phyloP scores from a whole-genome alignment of 1,284 basidiomycete species.

The Rugosomyces carneus region DNA sequence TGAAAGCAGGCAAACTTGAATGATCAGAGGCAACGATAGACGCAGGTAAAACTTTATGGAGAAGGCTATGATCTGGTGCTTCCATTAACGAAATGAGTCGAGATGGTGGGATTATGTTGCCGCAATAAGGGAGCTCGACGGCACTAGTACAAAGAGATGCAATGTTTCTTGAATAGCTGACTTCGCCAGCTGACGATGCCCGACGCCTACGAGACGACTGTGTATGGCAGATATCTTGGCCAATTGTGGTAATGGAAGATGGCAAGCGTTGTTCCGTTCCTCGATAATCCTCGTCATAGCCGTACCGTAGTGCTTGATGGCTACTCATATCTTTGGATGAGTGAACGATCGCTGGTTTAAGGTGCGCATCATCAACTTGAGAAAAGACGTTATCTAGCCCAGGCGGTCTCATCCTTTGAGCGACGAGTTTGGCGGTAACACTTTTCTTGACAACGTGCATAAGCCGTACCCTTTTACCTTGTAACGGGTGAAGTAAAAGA shows the following conservation, averaged over 20 bases:
- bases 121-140: slow-evolving; percentile 3
- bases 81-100: slow-evolving; percentile 16
- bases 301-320: not conserved
- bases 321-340: not conserved
- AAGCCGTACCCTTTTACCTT: slow-evolving; percentile 60
- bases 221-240: not conserved
- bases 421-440: slow-evolving; percentile 49
- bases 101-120: slow-evolving; percentile 23
- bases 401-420: slow-evolving; percentile 51
- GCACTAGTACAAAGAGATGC: not conserved
- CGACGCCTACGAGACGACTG: slow-evolving; percentile 21
- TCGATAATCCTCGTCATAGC: not conserved
- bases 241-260: not conserved
- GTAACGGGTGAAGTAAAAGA: slow-evolving; percentile 51
- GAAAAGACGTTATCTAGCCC: slow-evolving; percentile 4
- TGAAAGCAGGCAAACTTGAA: slow-evolving; percentile 10
- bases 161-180: slow-evolving; percentile 5
- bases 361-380: not conserved
- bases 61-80: not conserved
- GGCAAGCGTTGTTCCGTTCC: not conserved
- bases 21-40: not conserved
- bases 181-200: slow-evolving; percentile 34
- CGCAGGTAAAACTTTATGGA: not conserved
- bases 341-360: not conserved
- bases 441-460: slow-evolving; percentile 68